Evolutionary conservation across 305 asterid genomes (phyloP).

Genomic region (Solanum chacoense): DNA sequence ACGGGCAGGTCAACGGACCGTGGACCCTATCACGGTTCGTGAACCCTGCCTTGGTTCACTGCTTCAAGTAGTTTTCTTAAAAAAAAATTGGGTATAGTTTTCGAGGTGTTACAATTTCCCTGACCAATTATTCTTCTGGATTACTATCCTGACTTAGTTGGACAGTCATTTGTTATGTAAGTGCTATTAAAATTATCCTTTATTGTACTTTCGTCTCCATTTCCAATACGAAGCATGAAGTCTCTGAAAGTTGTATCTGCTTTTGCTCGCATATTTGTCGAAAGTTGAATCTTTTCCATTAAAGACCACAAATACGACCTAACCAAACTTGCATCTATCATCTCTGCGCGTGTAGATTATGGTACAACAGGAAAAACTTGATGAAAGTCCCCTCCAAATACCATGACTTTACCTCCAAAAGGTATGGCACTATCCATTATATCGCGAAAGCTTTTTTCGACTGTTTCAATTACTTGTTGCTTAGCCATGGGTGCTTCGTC

Average conservation of each 20-base stretch:
- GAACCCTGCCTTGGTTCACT: background rate
- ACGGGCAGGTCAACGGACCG: background rate
- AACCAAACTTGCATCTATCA: background rate
- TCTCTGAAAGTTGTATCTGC: background rate
- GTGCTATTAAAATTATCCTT: background rate
- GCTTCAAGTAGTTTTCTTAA: background rate
- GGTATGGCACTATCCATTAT: background rate
- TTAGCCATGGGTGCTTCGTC: background rate
- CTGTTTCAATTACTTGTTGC: background rate
- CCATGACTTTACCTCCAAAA: background rate
- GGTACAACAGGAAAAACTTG: background rate
- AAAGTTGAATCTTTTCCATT: background rate
- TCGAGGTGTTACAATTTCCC: background rate
- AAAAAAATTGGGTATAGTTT: too few species aligned
- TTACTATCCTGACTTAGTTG: background rate
- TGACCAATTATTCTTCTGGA: background rate
- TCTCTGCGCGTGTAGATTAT: background rate
- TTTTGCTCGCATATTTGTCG: background rate
- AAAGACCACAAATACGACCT: background rate
- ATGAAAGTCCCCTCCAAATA: background rate
- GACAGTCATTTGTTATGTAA: background rate
- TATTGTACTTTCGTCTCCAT: background rate
- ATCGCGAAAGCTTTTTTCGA: background rate
- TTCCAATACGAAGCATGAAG: background rate
- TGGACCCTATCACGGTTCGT: too few species aligned